These are phyloP conservation scores for Rachicladosporium sp. DNA, from an alignment of 2,329 filamentous ascomycete genomes.

Conservation along the genomic window DNA sequence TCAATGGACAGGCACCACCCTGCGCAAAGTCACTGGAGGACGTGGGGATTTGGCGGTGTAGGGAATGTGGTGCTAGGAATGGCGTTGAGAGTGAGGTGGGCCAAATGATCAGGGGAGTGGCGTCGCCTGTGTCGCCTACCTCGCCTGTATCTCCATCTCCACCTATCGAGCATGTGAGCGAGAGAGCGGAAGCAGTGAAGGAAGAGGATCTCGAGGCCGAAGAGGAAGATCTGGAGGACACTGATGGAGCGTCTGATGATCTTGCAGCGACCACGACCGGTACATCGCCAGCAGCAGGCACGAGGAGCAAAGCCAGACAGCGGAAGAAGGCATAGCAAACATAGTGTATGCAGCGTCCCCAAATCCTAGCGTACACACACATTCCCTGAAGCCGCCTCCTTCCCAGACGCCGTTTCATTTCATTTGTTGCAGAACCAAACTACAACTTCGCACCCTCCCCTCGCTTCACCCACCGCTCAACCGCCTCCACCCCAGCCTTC, in stretches of 20 bases:
- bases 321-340: constrained; percentile 26
- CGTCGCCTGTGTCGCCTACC: constrained; percentile 5
- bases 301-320: constrained; percentile 30
- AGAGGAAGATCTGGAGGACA: constrained; percentile 8
- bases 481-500: constrained; percentile 38
- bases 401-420: too few species aligned
- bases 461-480: constrained; percentile 25
- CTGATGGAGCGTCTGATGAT: constrained; percentile 9
- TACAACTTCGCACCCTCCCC: constrained; percentile 28
- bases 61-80: constrained; percentile 70
- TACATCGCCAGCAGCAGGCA: constrained; percentile 24
- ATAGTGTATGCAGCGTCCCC: too few species aligned
- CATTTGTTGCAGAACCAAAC: too few species aligned
- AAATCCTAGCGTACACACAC: too few species aligned
- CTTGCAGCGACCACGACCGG: neutral
- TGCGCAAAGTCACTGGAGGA: constrained; percentile 67
- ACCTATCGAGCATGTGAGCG: constrained; percentile 3
- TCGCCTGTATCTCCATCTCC: neutral
- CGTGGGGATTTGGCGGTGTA: constrained; percentile 77
- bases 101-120: constrained; percentile 45
- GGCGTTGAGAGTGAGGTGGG: constrained; percentile 67
- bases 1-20: constrained; percentile 91
- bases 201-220: constrained; percentile 9
- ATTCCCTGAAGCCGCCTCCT: too few species aligned
- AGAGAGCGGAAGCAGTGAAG: constrained; percentile 16